phyloP scores from a whole-genome alignment of 257 asterid species.

The Solanum arcanum region DNA sequence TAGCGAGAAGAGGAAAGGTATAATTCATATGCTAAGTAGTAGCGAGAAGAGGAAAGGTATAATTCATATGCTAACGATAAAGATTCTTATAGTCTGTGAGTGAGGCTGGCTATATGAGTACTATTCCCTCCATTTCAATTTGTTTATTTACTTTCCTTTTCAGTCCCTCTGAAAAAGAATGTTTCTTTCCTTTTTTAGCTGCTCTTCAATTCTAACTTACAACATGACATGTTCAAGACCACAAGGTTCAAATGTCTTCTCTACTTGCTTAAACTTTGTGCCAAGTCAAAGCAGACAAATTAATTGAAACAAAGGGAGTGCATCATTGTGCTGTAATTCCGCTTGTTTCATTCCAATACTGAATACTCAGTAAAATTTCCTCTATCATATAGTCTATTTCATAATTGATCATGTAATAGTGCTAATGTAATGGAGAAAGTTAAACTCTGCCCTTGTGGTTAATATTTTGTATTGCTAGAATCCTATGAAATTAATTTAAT shows the following conservation, averaged over 20 bases:
- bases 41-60: too few relatives aligned
- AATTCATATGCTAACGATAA: neutral
- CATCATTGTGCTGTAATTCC: neutral
- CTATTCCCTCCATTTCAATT: neutral
- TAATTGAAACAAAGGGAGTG: neutral
- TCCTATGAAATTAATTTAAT: neutral
- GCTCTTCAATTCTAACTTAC: accelerated
- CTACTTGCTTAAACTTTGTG: neutral
- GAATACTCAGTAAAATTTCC: neutral
- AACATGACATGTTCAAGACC: neutral
- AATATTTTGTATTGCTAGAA: neutral
- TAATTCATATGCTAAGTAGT: neutral
- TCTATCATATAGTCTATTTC: neutral
- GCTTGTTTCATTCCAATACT: neutral
- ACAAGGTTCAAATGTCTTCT: neutral
- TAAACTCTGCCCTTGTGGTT: neutral
- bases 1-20: too few relatives aligned
- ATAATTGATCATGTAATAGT: neutral
- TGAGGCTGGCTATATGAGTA: neutral
- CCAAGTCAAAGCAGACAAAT: neutral
- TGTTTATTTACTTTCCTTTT: neutral
- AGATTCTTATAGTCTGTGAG: neutral
- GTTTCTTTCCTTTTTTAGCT: accelerated
- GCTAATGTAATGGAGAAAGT: neutral
- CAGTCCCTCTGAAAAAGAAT: neutral